Evolutionary conservation across 768 basidiomycete genomes (phyloP).

Genomic region (Suillus hirtellus): DNA sequence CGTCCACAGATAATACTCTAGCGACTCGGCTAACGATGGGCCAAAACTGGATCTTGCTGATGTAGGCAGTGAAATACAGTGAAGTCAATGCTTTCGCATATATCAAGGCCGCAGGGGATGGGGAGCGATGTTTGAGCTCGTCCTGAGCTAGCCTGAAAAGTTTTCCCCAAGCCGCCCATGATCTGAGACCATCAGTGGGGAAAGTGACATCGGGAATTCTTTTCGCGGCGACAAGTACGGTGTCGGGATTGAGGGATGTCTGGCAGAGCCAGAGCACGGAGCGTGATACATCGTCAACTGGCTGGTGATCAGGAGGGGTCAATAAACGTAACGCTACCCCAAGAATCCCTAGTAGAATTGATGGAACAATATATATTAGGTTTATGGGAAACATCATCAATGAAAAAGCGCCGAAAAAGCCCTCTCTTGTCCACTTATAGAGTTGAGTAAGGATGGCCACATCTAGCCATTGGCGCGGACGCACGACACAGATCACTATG

Average conservation of each 20-base stretch:
- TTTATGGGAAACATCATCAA: too few relatives aligned
- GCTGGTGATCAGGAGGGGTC: neutral
- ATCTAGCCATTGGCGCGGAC: too few relatives aligned
- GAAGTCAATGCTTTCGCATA: neutral
- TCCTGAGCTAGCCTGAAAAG: neutral
- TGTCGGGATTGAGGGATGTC: neutral
- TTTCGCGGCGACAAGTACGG: neutral
- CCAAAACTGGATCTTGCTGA: neutral
- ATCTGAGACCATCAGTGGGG: neutral
- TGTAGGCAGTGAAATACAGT: neutral
- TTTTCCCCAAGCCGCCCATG: neutral
- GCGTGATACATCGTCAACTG: neutral
- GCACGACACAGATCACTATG: neutral
- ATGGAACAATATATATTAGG: too few relatives aligned
- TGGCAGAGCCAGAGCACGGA: neutral
- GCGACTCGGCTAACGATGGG: too few relatives aligned
- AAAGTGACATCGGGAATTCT: neutral
- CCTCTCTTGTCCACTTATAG: too few relatives aligned
- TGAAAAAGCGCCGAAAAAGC: too few relatives aligned
- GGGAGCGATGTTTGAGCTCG: neutral
- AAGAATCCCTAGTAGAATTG: too few relatives aligned
- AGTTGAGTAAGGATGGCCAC: too few relatives aligned
- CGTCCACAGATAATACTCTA: too few relatives aligned
- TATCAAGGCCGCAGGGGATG: neutral
- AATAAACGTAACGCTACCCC: neutral